Conservation (phyloP, 108 stramenopile species). For the Chaetoceros tenuissimus region DNA sequence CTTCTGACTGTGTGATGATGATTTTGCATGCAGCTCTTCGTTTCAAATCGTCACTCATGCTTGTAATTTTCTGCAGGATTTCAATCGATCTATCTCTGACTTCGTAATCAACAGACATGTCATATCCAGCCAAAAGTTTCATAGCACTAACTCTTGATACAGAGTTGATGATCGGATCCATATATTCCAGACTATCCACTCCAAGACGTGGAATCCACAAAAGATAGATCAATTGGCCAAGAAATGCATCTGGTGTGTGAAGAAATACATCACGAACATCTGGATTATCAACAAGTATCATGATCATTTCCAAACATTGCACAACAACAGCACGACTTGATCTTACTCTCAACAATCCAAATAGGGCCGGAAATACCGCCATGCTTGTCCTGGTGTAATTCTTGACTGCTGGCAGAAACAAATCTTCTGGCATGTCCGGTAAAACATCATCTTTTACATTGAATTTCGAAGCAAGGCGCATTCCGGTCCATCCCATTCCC, state of each 20-base stretch:
- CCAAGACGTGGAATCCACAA: slow-evolving; percentile 69
- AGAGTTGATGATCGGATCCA: slow-evolving; percentile 59
- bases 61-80: slow-evolving; percentile 26
- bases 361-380: neutral
- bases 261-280: slow-evolving; percentile 49
- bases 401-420: neutral
- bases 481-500: neutral
- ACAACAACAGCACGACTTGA: neutral
- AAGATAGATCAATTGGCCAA: slow-evolving; percentile 52
- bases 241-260: slow-evolving; percentile 40
- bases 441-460: neutral
- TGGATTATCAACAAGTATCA: slow-evolving; percentile 30
- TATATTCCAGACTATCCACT: slow-evolving; percentile 66
- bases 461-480: neutral
- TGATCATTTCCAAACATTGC: slow-evolving; percentile 17
- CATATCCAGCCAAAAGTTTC: slow-evolving; percentile 58
- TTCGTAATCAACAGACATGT: slow-evolving; percentile 69
- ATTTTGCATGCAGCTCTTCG: slow-evolving; percentile 9
- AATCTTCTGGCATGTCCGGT: neutral
- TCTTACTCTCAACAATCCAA: neutral
- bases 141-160: slow-evolving; percentile 51
- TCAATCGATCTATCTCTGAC: slow-evolving; percentile 73
- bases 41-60: slow-evolving; percentile 6
- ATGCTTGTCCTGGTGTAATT: neutral
- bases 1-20: slow-evolving; percentile 25